Evolutionary conservation across 2,329 filamentous ascomycete species (phyloP).

Genomic region (Cladosporium sphaerospermum): DNA sequence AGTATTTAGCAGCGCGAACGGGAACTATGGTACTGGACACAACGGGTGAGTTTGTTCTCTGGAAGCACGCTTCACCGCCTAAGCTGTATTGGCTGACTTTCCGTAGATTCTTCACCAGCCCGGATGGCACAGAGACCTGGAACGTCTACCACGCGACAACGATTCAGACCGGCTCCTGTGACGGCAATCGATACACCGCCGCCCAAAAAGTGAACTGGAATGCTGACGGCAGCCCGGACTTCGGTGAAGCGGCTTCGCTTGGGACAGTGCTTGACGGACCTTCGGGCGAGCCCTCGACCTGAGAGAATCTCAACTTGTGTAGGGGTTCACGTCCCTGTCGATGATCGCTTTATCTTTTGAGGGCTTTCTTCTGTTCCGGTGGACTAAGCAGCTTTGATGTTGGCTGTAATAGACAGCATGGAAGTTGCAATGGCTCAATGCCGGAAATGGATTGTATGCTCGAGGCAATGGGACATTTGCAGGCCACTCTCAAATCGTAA

Average conservation of each 20-base stretch:
- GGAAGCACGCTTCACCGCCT: background rate
- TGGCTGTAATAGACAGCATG: too few relatives aligned
- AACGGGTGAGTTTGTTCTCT: conserved; percentile 29
- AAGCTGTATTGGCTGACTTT: background rate
- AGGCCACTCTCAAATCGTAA: too few relatives aligned
- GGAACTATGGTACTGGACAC: conserved; percentile 52
- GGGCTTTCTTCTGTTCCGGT: too few relatives aligned
- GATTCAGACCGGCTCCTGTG: conserved; percentile 45
- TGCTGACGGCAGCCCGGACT: conserved; percentile 47
- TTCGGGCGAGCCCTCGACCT: conserved; percentile 11
- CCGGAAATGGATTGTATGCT: too few relatives aligned
- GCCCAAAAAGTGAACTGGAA: conserved; percentile 47
- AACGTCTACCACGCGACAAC: conserved; percentile 52
- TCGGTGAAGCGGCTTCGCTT: conserved; percentile 36
- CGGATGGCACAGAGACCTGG: conserved; percentile 49
- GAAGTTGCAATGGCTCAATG: too few relatives aligned
- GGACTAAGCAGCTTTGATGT: too few relatives aligned
- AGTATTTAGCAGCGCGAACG: conserved; percentile 48
- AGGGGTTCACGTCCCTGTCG: too few relatives aligned
- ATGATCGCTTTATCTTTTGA: too few relatives aligned
- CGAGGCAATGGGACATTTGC: too few relatives aligned
- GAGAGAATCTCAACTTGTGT: too few relatives aligned
- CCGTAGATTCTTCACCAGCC: conserved; percentile 50
- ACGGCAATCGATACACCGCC: conserved; percentile 49
- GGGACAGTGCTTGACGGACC: conserved; percentile 21